Evolutionary conservation across 441 rosid genomes (phyloP), one percentile per base, ranked within the genome.

Genomic region (Pelargonium australe): DNA sequence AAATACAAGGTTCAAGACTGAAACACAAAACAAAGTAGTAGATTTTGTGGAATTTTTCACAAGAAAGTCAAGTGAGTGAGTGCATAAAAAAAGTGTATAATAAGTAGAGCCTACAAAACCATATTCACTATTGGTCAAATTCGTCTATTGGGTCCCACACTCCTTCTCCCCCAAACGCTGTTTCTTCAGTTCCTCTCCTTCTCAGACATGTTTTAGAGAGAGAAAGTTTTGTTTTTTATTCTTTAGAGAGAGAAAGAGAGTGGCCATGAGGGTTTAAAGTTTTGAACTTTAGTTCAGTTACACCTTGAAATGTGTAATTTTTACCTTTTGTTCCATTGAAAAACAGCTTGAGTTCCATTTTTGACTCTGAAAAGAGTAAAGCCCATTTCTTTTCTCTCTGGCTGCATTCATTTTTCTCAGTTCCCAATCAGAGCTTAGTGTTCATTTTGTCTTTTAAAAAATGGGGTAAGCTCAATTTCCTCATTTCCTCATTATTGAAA

Each of bases 401-500:
- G 16, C 58, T 28, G 65, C 16, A 20, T 51, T 75, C 68, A 64
- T 57, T 72, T 72, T 69, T 76, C 43, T 62, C 58, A 17, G 64
- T 76, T 76, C 63, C 68, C 60, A 73, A 47, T 70, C 51, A 67
- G 67, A 40, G 64, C 55, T n/a, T 67, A 51, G 63, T n/a, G 34
- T 63, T 8, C 20, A 37, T 40, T 79, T 72, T 79, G 75, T 80
- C 71, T 70, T 79, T 71, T 53, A 49, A 66, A 70, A 74, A 73
- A 62, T 64, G 68, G 73, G 87, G 78, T 87, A 71, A 71, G 77
- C 76, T 71, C 68, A 58, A 55, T 72, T 41, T 66, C 80, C 64
- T 70, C 73, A 76, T 51, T 64, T 63, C 73, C 75, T 68, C 79
- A 67, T 63, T 78, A 79, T n/a, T 73, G 70, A 68, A 69, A 75